Conservation (phyloP, 2,329 filamentous ascomycete species). For the Zopfia rhizophila region DNA sequence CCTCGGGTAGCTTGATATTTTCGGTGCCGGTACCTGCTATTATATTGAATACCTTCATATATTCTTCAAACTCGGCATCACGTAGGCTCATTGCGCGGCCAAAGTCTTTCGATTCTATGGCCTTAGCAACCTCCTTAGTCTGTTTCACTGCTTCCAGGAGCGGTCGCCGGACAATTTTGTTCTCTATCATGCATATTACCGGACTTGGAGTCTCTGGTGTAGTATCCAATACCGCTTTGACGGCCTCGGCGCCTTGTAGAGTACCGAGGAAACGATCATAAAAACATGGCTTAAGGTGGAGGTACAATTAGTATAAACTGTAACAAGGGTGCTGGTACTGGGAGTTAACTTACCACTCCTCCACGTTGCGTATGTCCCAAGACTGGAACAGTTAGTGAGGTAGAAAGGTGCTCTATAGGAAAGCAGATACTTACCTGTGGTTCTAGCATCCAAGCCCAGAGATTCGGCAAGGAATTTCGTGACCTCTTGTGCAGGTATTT, state of each 20-base stretch:
- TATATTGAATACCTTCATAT: slow-evolving; percentile 89
- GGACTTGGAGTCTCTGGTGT: slow-evolving; percentile 90
- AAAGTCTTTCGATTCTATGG: slow-evolving; percentile 88
- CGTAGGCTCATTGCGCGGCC: slow-evolving; percentile 86
- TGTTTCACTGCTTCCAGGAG: slow-evolving; percentile 88
- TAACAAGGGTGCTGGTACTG: too few species aligned
- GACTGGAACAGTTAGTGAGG: too few species aligned
- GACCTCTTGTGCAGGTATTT: slow-evolving; percentile 82
- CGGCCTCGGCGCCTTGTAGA: slow-evolving; percentile 92
- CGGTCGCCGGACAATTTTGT: slow-evolving; percentile 93
- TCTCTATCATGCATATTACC: slow-evolving; percentile 96
- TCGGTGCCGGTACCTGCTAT: slow-evolving; percentile 85
- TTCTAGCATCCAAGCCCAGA: slow-evolving; percentile 87
- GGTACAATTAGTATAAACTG: too few species aligned
- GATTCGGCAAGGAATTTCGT: slow-evolving; percentile 87
- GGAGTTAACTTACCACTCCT: too few species aligned
- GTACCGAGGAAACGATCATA: slow-evolving; percentile 96
- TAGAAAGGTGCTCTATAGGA: too few species aligned
- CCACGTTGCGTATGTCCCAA: slow-evolving; percentile 98
- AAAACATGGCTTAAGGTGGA: slow-evolving; percentile 87
- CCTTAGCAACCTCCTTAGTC: slow-evolving; percentile 84
- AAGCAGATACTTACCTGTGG: too few species aligned
- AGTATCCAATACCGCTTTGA: slow-evolving; percentile 84
- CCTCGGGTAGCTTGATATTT: slow-evolving; percentile 71
- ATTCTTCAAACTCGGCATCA: slow-evolving; percentile 93